These are phyloP conservation scores for Periconia sp. DNA, from an alignment of 2,329 filamentous ascomycete species.

Conservation along the genomic window DNA sequence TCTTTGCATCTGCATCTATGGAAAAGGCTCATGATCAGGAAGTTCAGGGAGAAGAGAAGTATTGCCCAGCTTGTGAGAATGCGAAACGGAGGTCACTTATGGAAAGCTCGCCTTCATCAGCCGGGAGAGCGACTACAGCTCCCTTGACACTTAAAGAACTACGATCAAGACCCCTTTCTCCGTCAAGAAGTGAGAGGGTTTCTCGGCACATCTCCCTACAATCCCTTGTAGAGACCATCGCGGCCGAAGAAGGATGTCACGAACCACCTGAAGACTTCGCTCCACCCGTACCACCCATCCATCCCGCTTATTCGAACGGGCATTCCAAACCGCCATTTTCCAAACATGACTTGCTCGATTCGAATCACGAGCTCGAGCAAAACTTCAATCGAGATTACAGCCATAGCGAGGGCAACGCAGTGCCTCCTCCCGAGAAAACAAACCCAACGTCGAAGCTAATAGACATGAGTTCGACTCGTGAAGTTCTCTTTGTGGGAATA, in stretches of 20 bases:
- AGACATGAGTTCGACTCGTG: constrained; percentile 24
- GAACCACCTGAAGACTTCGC: not conserved
- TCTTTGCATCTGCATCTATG: too few species aligned
- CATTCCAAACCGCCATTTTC: not conserved
- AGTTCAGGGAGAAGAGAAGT: too few species aligned
- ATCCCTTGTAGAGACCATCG: constrained; percentile 8
- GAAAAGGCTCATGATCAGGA: too few species aligned
- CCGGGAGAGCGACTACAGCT: too few species aligned
- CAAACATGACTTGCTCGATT: not conserved
- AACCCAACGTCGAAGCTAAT: constrained; percentile 4
- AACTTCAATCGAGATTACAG: not conserved
- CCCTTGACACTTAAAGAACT: too few species aligned
- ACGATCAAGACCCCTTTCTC: not conserved
- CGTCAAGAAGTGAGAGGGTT: not conserved
- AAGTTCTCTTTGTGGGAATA: constrained; percentile 34
- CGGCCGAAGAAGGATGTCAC: not conserved
- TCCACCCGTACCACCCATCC: constrained; percentile 1
- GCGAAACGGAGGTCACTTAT: too few species aligned
- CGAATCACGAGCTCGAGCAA: not conserved
- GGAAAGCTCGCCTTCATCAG: too few species aligned
- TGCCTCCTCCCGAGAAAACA: not conserved
- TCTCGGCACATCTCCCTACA: constrained; percentile 7
- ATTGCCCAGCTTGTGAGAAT: too few species aligned
- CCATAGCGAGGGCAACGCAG: not conserved
- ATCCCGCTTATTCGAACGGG: not conserved